Evolutionary conservation across 2,329 filamentous ascomycete genomes (phyloP).

Genomic region (Cercospora zeina): DNA sequence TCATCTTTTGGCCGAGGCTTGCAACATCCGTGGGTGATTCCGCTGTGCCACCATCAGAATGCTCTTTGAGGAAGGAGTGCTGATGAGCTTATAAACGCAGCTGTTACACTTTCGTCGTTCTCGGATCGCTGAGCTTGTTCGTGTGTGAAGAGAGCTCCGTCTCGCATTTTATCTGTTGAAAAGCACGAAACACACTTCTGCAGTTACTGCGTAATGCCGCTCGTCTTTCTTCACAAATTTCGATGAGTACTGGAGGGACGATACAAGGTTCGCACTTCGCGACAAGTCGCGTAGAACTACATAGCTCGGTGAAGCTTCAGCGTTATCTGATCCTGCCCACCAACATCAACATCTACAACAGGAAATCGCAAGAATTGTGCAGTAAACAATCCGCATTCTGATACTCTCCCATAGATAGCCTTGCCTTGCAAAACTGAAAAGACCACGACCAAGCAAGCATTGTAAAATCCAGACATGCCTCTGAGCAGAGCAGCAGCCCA

Average conservation of each 20-base stretch:
- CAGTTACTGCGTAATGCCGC: too few species aligned
- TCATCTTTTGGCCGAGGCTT: neutral
- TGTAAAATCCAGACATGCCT: conserved; percentile 3
- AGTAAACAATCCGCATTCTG: neutral
- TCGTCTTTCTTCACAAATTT: too few species aligned
- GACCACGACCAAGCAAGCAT: neutral
- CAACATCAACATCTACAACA: neutral
- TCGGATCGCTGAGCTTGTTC: neutral
- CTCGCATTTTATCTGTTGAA: too few species aligned
- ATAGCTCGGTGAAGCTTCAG: too few species aligned
- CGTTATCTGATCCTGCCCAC: neutral
- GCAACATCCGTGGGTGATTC: neutral
- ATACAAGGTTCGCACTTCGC: too few species aligned
- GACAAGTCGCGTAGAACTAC: too few species aligned
- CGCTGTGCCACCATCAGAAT: neutral
- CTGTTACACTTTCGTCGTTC: neutral
- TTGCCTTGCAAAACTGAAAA: neutral
- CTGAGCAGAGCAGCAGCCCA: conserved; percentile 18
- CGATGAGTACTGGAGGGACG: too few species aligned
- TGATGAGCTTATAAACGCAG: neutral
- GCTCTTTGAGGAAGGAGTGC: neutral
- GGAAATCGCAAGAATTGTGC: neutral
- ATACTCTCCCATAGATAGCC: neutral
- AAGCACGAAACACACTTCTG: too few species aligned
- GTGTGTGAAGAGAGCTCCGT: too few species aligned